These are phyloP conservation scores for Calonectria henricotiae DNA, from an alignment of 2,329 filamentous ascomycete species.

Conservation along the genomic window DNA sequence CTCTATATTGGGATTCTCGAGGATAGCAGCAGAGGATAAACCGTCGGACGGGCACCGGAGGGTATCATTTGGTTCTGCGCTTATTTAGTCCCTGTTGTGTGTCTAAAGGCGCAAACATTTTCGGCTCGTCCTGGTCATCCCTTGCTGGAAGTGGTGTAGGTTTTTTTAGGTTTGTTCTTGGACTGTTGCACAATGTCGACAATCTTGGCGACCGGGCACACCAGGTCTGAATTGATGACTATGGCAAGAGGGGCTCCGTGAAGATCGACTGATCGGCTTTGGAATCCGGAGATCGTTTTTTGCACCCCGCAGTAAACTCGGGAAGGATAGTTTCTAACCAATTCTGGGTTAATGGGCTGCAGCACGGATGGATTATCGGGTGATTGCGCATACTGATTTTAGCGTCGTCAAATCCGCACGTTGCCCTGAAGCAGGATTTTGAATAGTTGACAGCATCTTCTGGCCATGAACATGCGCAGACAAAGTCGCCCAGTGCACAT, in stretches of 20 bases:
- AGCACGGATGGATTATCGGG: not conserved
- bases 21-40: not conserved
- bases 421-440: conserved; percentile 7
- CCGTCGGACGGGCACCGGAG: not conserved
- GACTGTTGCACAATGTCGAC: not conserved
- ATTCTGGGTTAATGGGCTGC: not conserved
- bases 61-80: not conserved
- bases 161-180: not conserved
- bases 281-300: not conserved
- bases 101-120: not conserved
- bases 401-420: not conserved
- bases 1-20: not conserved
- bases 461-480: not conserved
- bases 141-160: not conserved
- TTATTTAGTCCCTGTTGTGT: not conserved
- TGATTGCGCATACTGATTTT: conserved; percentile 7
- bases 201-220: not conserved
- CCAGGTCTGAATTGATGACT: not conserved
- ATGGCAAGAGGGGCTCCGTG: not conserved
- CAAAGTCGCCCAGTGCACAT: conserved; percentile 11
- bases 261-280: not conserved
- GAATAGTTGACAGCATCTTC: not conserved
- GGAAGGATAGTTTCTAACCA: not conserved
- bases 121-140: too few relatives aligned
- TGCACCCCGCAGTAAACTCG: not conserved